Evolutionary conservation across 345 rosid genomes (phyloP), one percentile per base, ranked within the genome.

Genomic region (Salix purpurea): DNA sequence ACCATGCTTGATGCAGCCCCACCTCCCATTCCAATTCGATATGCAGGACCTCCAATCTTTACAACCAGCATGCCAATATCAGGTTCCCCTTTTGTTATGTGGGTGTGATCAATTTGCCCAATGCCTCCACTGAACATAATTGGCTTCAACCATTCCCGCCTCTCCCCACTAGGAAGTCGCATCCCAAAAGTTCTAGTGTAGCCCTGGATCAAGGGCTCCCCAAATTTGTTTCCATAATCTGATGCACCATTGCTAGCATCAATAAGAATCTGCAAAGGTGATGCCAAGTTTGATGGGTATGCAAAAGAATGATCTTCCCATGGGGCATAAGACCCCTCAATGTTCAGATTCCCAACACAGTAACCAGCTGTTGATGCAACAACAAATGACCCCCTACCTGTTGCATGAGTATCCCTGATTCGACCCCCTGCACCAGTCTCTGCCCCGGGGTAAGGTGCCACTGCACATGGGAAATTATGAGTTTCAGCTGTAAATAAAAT

Each of bases 1-100:
- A 90, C 99, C 99, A 90, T 95, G 87, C 97, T 95, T 1, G 97
- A 93, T n/a, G 97, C 97, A 16, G 97, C 99, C 21, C 97, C 98
- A 68, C 99, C 98, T 74, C 98, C 97, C 98, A 93, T 95, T 56
- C 98, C 98, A 78, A 95, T 95, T 24, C 93, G 91, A 81, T 95
- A 95, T 40, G 98, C 99, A 76, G 99, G 97, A 52, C 99, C 99
- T 76, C 98, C 99, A 84, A 95, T 90, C 87, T 95, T 95, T 1
- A 95, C 98, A 72, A 93, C 98, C 78, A 95, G 78, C 98, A 93
- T 93, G 26, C 97, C 99, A 58, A 89, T 82, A 61, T 95, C 97
- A 67, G 98, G 94, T 62, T 93, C 92, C 39, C 91, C 97, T 85
- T 93, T 95, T 0, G 89, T 70, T 78, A 95, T 87, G 85, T 95